phyloP scores from a whole-genome alignment of 2,329 filamentous ascomycete species.

The Claviceps paspali region DNA sequence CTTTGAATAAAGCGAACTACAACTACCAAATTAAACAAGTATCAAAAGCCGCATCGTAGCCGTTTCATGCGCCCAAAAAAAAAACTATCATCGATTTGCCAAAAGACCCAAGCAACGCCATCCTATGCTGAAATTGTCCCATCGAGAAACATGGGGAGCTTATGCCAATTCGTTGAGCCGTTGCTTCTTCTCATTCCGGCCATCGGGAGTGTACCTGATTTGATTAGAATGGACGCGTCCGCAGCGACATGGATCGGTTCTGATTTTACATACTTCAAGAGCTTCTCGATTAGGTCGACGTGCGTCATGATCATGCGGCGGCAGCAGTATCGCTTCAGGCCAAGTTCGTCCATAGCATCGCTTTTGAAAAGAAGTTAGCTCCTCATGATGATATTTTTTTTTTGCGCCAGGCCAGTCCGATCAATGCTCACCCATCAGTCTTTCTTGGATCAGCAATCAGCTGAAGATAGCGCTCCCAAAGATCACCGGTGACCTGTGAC shows the following conservation, averaged over 20 bases:
- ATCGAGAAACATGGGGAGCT: conserved; percentile 3
- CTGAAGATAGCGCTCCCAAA: conserved; percentile 91
- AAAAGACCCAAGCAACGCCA: conserved; percentile 18
- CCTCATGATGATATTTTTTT: no score
- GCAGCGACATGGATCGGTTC: neutral
- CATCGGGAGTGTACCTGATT: conserved; percentile 44
- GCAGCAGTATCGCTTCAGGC: conserved; percentile 93
- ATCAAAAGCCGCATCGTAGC: neutral
- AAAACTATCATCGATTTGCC: conserved; percentile 7
- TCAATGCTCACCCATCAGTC: conserved; percentile 47
- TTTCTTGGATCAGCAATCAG: conserved; percentile 62
- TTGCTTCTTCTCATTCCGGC: conserved; percentile 46
- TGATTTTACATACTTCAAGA: conserved; percentile 56
- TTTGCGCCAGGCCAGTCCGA: neutral
- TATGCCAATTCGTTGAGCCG: conserved; percentile 21
- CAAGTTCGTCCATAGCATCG: conserved; percentile 90
- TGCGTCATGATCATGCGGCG: conserved; percentile 99
- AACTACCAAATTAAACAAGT: neutral
- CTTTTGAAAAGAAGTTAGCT: conserved; percentile 29
- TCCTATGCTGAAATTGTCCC: conserved; percentile 14
- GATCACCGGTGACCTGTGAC: conserved; percentile 76
- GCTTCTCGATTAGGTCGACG: conserved; percentile 96
- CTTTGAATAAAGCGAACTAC: neutral
- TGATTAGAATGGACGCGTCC: neutral
- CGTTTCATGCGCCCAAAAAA: conserved; percentile 15